Conservation (phyloP, 345 rosid species). For the Syzygium aromaticum region DNA sequence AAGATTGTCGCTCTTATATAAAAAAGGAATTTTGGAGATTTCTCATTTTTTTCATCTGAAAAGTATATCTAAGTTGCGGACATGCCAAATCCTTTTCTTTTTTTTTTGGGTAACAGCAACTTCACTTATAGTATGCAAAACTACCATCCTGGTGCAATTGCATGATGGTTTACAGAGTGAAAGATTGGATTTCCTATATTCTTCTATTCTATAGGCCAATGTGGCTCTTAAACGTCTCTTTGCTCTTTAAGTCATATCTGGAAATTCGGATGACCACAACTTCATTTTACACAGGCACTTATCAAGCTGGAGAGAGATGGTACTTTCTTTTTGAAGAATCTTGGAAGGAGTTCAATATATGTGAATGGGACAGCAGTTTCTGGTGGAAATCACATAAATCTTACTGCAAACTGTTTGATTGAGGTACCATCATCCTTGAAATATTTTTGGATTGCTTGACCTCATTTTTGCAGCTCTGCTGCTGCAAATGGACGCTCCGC, state of each 20-base stretch:
- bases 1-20: neutral
- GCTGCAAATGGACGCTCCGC: neutral
- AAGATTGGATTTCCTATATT: neutral
- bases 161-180: neutral
- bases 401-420: conserved; percentile 44
- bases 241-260: neutral
- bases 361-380: conserved; percentile 50
- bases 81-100: neutral
- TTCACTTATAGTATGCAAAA: neutral
- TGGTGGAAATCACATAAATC: conserved; percentile 24
- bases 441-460: neutral
- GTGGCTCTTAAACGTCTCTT: neutral
- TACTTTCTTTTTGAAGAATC: conserved; percentile 55
- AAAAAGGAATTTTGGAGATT: no score
- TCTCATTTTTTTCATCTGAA: no score
- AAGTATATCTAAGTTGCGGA: neutral
- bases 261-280: neutral
- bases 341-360: conserved; percentile 45
- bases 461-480: neutral
- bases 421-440: conserved; percentile 27
- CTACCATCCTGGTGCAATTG: neutral
- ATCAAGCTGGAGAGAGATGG: conserved; percentile 57
- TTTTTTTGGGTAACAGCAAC: neutral
- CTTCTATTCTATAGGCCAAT: neutral
- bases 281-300: conserved; percentile 33